Base-by-base conservation (phyloP, 306 rosid genomes). In the Boehmeria nivea region DNA sequence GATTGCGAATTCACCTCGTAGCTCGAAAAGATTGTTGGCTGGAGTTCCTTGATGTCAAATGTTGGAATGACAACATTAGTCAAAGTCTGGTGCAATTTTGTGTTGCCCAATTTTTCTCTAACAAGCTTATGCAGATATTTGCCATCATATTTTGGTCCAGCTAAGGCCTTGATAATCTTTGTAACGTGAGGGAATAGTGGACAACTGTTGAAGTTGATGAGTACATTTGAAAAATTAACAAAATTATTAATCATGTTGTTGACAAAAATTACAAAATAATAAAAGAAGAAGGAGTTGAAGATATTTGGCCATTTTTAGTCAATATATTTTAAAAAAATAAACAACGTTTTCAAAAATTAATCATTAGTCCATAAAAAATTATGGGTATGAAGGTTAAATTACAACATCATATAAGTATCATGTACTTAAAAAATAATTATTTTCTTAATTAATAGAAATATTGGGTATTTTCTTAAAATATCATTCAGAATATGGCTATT, bases 141-240 rank as follows among this genome's bases (percentile, higher is more conserved):
- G 6, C 95, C 97, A 18, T 81, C 71, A 39, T 89, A 89, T 61
- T 81, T 89, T 7, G 95, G 95, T 43, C 97, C 97, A 36, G 36
- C 1, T 31, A 81, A 57, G 16, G 76, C 57, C 51, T 53, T 73
- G 43, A 73, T 7, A 3, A 71, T 23, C 58, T 61, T 73, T 0
- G 22, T 26, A 31, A 19, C 3, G 1, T 10, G 0, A 12, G 67
- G 62, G 54, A 74, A 22, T 22, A 74, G 1, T 12, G 50, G 51
- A n/a, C 23, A 50, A 9, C 84, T 75, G 36, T 40, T 4, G 36
- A 31, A 31, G 76, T 55, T 13, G 51, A 16, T n/a, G n/a, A n/a
- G n/a, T n/a, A 27, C 3, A 10, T 24, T 27, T 44, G 39, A 18
- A 33, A 22, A 33, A n/a, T n/a, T 17, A 28, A 28, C 34, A 28